Base-by-base conservation (phyloP, 2,329 filamentous ascomycete species). In the Apiospora malaysiana region DNA sequence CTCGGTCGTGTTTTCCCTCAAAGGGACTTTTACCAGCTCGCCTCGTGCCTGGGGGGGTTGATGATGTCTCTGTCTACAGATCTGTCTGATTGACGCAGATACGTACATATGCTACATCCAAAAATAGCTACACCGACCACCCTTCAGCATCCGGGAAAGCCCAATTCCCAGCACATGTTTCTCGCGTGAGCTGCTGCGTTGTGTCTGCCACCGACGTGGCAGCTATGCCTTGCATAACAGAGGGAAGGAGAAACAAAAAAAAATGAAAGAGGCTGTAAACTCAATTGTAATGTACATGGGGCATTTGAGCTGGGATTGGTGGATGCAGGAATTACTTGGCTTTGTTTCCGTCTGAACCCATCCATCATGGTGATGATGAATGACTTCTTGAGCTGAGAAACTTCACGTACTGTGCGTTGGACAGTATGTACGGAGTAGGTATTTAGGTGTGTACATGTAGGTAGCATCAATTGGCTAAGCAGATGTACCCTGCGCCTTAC, bases 271-370 rank as follows among this genome's bases (percentile, higher is more conserved):
- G 56, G 56, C 56, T 63, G 56, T 27, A 63, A 63, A 59, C 51
- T 59, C 51, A 37, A 37, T 37, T 12, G 56, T 63, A 63, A 18
- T n/a, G 56, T 63, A 63, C 56, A 18, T 40, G 27, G 27, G 9
- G 18, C 40, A 63, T n/a, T 23, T n/a, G 56, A 3, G 32, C 56
- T 40, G 56, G 32, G 56, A 63, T 37, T 40, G 56, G 32, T 12
- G 32, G 32, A 18, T 23, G 21, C 27, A 63, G 21, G 56, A 40
- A 23, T 12, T 2, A 63, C 14, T 63, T 40, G 56, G 32, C 56
- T 63, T 63, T 40, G 27, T 63, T 63, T 63, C 56, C 56, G 56
- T 40, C 56, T 63, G 56, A 63, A 40, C 56, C 56, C 56, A 63
- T 63, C 56, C 51, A 59, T 59, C 27, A 59, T 37, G 21, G 25